Evolutionary conservation across 2,329 filamentous ascomycete species (phyloP).

Genomic region (Hortaea werneckii): DNA sequence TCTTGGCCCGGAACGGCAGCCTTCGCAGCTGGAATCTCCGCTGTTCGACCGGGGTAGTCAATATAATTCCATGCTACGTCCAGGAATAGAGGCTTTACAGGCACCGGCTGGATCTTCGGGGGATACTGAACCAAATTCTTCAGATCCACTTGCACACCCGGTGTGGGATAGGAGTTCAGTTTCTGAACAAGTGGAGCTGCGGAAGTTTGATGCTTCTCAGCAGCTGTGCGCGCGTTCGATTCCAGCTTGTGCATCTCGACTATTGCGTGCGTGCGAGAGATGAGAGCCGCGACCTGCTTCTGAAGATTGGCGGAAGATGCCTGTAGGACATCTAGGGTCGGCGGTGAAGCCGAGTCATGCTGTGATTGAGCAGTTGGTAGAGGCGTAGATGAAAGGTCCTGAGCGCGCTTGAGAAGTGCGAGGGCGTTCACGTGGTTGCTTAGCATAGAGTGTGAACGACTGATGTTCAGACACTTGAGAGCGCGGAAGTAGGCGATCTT

Average conservation of each 20-base stretch:
- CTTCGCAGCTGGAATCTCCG: conserved; percentile 14
- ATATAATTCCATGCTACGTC: conserved; percentile 98
- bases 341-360: conserved; percentile 37
- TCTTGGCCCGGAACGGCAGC: conserved; percentile 12
- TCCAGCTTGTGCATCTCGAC: conserved; percentile 66
- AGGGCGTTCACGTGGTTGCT: conserved; percentile 67
- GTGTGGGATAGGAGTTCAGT: conserved; percentile 63
- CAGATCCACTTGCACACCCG: conserved; percentile 54
- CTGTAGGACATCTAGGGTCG: conserved; percentile 57
- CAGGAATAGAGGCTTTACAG: conserved; percentile 90
- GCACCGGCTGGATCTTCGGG: conserved; percentile 69
- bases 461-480: conserved; percentile 78
- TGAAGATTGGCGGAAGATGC: conserved; percentile 50
- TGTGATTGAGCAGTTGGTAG: conserved; percentile 5
- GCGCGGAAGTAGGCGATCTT: conserved; percentile 78
- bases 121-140: conserved; percentile 78
- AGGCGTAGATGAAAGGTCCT: conserved; percentile 39
- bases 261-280: conserved; percentile 73
- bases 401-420: conserved; percentile 68
- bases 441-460: conserved; percentile 69
- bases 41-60: conserved; percentile 62
- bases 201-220: conserved; percentile 33
- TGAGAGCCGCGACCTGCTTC: conserved; percentile 55
- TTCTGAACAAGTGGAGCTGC: conserved; percentile 60
- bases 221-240: conserved; percentile 38